phyloP scores from a whole-genome alignment of 306 rosid species.

The Adenanthera pavonina region DNA sequence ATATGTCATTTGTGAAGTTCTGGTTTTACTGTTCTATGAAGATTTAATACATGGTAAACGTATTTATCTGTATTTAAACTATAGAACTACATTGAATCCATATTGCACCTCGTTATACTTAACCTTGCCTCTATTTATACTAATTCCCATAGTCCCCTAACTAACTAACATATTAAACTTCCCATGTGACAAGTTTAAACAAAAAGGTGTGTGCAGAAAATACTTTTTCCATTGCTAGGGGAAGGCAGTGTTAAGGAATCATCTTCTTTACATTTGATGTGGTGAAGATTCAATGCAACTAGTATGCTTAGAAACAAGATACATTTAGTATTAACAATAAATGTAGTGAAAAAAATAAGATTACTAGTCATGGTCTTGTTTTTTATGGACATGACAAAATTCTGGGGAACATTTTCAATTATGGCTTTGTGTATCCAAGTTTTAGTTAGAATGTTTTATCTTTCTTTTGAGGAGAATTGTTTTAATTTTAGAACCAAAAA shows the following conservation, averaged over 20 bases:
- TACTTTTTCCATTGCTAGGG: neutral
- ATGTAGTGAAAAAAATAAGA: conserved; percentile 25
- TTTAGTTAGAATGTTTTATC: neutral
- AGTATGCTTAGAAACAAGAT: conserved; percentile 3
- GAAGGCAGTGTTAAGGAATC: conserved; percentile 27
- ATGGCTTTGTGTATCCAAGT: neutral
- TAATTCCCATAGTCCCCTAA: neutral
- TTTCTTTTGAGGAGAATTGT: conserved; percentile 33
- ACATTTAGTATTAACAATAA: conserved; percentile 7
- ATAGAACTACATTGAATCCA: neutral
- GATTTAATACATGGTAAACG: neutral
- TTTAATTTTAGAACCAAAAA: conserved; percentile 27
- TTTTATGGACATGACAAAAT: conserved; percentile 26
- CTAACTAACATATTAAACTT: neutral
- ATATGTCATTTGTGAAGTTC: conserved; percentile 6
- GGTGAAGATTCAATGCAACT: neutral
- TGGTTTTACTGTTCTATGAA: neutral
- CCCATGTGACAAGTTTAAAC: neutral
- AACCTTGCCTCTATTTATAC: neutral
- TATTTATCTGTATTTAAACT: neutral
- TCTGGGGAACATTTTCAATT: conserved; percentile 19
- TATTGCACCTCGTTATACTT: neutral
- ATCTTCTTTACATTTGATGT: conserved; percentile 9
- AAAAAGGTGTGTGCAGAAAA: neutral
- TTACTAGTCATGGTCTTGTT: conserved; percentile 23